Conservation (phyloP, 805 yeast genomes). For the Candida morakotiae region DNA sequence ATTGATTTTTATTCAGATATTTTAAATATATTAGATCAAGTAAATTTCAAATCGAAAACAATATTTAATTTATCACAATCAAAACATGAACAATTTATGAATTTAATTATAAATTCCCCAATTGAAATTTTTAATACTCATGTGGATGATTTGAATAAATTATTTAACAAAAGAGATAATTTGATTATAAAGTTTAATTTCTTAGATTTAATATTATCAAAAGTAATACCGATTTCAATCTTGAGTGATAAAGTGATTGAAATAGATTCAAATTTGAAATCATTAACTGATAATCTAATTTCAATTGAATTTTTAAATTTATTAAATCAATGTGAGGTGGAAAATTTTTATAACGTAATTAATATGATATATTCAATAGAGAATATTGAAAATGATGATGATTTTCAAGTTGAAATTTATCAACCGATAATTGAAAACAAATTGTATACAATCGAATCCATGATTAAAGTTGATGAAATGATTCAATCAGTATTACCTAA, state of each 20-base stretch:
- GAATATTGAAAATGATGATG: too few relatives aligned
- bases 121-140: slow-evolving; percentile 35
- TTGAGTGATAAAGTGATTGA: slow-evolving; percentile 34
- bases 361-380: slow-evolving; percentile 65
- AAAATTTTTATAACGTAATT: slow-evolving; percentile 58
- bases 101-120: slow-evolving; percentile 45
- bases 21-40: slow-evolving; percentile 51
- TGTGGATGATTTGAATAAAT: slow-evolving; percentile 22
- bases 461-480: slow-evolving; percentile 40
- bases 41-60: slow-evolving; percentile 26
- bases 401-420: slow-evolving; percentile 59
- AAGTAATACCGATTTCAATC: slow-evolving; percentile 44
- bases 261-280: slow-evolving; percentile 29
- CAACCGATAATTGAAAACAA: slow-evolving; percentile 62
- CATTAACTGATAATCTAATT: slow-evolving; percentile 35
- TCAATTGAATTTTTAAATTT: slow-evolving; percentile 44
- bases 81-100: slow-evolving; percentile 32
- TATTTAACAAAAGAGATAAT: slow-evolving; percentile 27
- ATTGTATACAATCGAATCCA: slow-evolving; percentile 42
- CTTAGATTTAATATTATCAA: slow-evolving; percentile 53
- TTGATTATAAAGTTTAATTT: slow-evolving; percentile 53
- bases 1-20: slow-evolving; percentile 60
- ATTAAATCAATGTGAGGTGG: slow-evolving; percentile 49
- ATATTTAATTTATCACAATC: slow-evolving; percentile 39
- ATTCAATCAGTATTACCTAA: slow-evolving; percentile 54